Evolutionary conservation across 805 yeast genomes (phyloP), one percentile per base, ranked within the genome.

Genomic region (Komagataella ulmi): DNA sequence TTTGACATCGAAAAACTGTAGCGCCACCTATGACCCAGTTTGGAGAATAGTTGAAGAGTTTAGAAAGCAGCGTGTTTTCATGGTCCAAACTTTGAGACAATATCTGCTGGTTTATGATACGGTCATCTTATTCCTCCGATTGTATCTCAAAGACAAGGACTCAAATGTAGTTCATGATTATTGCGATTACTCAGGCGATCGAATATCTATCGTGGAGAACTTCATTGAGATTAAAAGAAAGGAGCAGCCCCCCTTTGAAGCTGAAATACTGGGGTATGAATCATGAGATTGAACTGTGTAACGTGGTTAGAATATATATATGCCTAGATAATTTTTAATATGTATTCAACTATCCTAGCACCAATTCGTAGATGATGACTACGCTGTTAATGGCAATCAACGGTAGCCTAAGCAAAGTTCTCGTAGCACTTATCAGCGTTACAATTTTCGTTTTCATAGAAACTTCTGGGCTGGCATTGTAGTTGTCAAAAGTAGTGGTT

Each of bases 391-490:
- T 65, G 19, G 70, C 65, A 43, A 79, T 79, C 58, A 79, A 69
- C 0, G 85, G 85, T 46, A 80, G 77, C 74, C 84, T 65, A 60
- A 79, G 65, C 50, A 79, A 66, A 4, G 84, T 79, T 57, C 85
- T 65, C 3, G 77, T 75, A n/a, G 84, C 83, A 46, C 76, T 68
- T 3, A 79, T 79, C 51, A 79, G 69, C 56, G 75, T 78, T 51
- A 79, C 68, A 51, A 78, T 52, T 56, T 80, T 69, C 2, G 69
- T 58, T 57, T 79, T 79, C n/a, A 79, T 56, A 2, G 54, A 14
- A 17, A 49, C 50, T 8, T 49, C 51, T 8, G 53, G 55, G 8
- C 47, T 44, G 7, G 49, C 23, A 45, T 24, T 24, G 43, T 66
- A 44, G 17, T 24, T 24, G 21, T 45, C 30, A 45, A 24, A 24